phyloP scores from a whole-genome alignment of 768 basidiomycete species.

The Russula dissimulans region DNA sequence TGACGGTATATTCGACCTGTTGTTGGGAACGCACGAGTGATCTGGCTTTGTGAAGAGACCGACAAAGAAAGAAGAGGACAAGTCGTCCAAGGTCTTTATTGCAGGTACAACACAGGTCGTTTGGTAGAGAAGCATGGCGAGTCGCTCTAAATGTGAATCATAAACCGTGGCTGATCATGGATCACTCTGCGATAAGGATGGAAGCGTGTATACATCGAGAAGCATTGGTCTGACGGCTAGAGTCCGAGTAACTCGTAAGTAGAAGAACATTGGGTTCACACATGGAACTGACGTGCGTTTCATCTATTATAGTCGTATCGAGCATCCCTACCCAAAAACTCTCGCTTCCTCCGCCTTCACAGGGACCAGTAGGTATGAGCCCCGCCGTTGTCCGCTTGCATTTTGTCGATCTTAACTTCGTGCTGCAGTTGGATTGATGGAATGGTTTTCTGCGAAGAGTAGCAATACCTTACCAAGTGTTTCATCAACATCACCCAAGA shows the following conservation, averaged over 20 bases:
- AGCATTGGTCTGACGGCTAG: conserved; percentile 34
- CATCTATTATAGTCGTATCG: conserved; percentile 25
- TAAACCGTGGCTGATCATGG: too few species aligned
- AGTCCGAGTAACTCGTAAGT: conserved; percentile 25
- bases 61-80: conserved; percentile 23
- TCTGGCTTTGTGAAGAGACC: conserved; percentile 30
- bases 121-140: conserved; percentile 38
- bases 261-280: not conserved
- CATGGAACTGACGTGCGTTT: not conserved
- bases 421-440: conserved; percentile 15
- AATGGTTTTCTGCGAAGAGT: conserved; percentile 18
- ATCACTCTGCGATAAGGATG: conserved; percentile 36
- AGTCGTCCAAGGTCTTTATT: conserved; percentile 33
- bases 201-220: conserved; percentile 38
- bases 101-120: conserved; percentile 30
- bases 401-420: not conserved
- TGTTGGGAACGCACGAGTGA: conserved; percentile 40
- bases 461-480: not conserved
- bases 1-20: conserved; percentile 24
- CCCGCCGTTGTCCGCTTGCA: not conserved
- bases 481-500: not conserved
- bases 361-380: conserved; percentile 28
- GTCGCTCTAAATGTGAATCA: too few species aligned
- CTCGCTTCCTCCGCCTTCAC: conserved; percentile 23
- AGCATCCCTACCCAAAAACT: conserved; percentile 35